Evolutionary conservation across 1,139 yeast species (phyloP), one percentile per base, ranked within the genome.

Genomic region (Sugiyamaella novakii): DNA sequence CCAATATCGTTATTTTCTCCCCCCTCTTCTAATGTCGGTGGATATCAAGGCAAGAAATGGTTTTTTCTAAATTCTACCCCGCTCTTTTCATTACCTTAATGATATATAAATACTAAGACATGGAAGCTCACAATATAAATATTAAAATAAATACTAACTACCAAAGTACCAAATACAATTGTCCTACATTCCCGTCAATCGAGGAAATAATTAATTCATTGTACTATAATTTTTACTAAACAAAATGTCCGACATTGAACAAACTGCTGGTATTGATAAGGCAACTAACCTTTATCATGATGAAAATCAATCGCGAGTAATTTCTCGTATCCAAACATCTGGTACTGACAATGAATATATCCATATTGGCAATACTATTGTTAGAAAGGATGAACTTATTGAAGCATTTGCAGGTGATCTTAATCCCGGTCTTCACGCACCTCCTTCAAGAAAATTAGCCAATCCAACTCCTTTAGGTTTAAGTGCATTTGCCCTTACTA

Each of bases 381-480:
- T 84, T 58, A 73, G 78, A 54, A 77, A 78, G 59, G 71, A 76
- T 46, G 88, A 83, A 46, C 75, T 84, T 54, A 69, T 74, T 49
- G 67, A 69, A 31, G 91, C 91, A 7, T 84, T 83, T 59, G 91
- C 87, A 59, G 91, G 91, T 76, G 72, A 78, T 25, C 57, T 82
- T 64, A 80, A 79, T 59, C 75, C 88, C 7, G 89, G 87, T 62
- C 71, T 75, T 52, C 62, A 79, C 21, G 79, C 82, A 25, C 79
- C 84, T 30, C 81, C 94, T 29, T 72, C 77, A 40, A 80, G 84
- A 65, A 77, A 82, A 65, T 81, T 87, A 64, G 95, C 84, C 52
- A 87, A 87, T 66, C 95, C 96, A 31, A 87, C 92, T 44, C 96
- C 96, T 1, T 73, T 88, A 50, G 96, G 96, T n/a, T 74, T 88